Evolutionary conservation across 2,329 filamentous ascomycete species (phyloP), one percentile per base, ranked within the genome.

Genomic region (Chrysosporium queenslandicum): DNA sequence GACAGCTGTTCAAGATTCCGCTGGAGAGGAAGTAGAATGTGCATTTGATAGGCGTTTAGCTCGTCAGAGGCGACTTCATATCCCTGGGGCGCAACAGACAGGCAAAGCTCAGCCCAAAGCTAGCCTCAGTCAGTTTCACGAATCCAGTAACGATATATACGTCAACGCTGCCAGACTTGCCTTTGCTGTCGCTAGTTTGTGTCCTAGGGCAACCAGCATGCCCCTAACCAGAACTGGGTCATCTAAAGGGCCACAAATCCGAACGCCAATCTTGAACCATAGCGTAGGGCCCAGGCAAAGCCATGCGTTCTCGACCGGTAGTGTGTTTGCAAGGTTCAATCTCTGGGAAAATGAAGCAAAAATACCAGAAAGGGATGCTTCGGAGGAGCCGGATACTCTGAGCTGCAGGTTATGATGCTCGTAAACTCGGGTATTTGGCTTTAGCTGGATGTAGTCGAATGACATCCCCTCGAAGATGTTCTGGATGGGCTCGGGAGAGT

Each of bases 21-120:
- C 11, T 52, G 52, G 43, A 57, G 45, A 18, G 50, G 45, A 37
- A 58, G 34, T 34, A 39, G 16, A 9, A 57, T 39, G 27, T 40
- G n/a, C 12, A 41, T 14, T n/a, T 23, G 42, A 25, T 18, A 21
- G 18, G 16, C 7, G 9, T 46, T 18, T n/a, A 2, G 9, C 12
- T 40, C 3, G 6, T 47, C 50, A 21, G 16, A 30, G 16, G 12
- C 14, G 8, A 41, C 55, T 16, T 56, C 52, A 36, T 43, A 58
- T n/a, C 52, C 58, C 52, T 62, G 63, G 25, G 58, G 58, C 5
- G 57, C 42, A 6, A 60, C 54, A 4, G 46, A 47, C 23, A 68
- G 62, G 12, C 61, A 63, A 41, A 68, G 54, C 23, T 65, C 59
- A 1, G 59, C 46, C 66, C 66, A 70, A 29, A 65, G 50, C 67